phyloP scores from a whole-genome alignment of 495 filamentous ascomycete genomes.

The Neurospora discreta region DNA sequence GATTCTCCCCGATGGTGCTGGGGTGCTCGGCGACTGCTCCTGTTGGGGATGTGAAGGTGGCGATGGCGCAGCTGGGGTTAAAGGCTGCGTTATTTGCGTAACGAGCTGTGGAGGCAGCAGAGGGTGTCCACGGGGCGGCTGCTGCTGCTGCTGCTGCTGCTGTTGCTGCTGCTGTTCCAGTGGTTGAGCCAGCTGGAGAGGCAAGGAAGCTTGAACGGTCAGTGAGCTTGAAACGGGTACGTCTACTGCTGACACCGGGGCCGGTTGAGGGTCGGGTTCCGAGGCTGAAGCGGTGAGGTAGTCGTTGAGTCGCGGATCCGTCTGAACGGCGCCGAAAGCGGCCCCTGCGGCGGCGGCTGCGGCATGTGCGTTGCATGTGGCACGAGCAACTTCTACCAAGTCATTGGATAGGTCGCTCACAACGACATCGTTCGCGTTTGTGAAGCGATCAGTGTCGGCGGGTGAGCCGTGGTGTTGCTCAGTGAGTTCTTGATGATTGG shows the following conservation, averaged over 20 bases:
- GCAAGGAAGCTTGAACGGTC: not conserved
- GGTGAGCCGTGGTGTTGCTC: not conserved
- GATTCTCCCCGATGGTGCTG: constrained; percentile 11
- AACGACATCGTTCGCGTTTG: not conserved
- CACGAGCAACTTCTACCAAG: not conserved
- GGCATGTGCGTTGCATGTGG: not conserved
- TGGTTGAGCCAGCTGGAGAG: not conserved
- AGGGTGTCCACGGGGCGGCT: not conserved
- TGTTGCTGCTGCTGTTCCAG: not conserved
- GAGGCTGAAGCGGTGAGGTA: not conserved
- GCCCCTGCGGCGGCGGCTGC: not conserved
- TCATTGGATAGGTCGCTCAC: not conserved
- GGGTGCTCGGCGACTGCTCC: not conserved
- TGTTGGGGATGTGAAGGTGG: not conserved
- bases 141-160: too few relatives aligned
- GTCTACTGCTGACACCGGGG: not conserved
- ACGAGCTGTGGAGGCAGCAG: not conserved
- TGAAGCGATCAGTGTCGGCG: not conserved
- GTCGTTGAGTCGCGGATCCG: not conserved
- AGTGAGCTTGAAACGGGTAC: not conserved
- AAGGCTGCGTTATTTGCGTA: not conserved
- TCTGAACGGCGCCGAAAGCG: not conserved
- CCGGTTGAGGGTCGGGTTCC: not conserved
- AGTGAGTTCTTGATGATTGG: not conserved
- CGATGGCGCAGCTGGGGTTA: not conserved